Percentiles rank a stretch among this genome's conserved stretches.
These are phyloP conservation scores for Uncinocarpus reesii DNA, from an alignment of 2,329 filamentous ascomycete species.

Conservation along the genomic window DNA sequence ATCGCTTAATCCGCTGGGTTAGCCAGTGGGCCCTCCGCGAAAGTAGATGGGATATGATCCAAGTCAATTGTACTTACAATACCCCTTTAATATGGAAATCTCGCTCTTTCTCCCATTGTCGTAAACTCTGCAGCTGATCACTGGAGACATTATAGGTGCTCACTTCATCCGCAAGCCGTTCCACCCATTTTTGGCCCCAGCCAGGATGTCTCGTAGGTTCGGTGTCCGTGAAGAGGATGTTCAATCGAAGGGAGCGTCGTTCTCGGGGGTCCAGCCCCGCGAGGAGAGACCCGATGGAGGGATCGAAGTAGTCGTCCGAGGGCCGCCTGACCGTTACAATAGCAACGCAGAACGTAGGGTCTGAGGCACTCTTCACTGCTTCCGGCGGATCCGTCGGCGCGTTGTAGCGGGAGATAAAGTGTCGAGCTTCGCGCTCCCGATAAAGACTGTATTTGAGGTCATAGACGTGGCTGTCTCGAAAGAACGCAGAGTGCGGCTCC, in stretches of 20 bases:
- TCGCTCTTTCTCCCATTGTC: conserved; percentile 19
- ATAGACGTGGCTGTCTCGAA: conserved; percentile 21
- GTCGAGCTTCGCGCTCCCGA: conserved; percentile 20
- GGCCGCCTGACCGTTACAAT: conserved; percentile 22
- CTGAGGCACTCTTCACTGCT: background rate
- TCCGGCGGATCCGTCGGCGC: conserved; percentile 13
- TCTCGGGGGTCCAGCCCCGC: conserved; percentile 19
- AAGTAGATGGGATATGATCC: too few relatives aligned
- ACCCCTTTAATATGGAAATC: conserved; percentile 28
- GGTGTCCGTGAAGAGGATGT: conserved; percentile 22
- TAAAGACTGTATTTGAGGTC: conserved; percentile 23
- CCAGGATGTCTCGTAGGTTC: conserved; percentile 21
- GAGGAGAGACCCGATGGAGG: conserved; percentile 22
- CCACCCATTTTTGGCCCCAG: conserved; percentile 22
- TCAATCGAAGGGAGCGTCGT: conserved; percentile 19
- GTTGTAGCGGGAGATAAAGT: conserved; percentile 20
- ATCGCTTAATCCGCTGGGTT: too few relatives aligned
- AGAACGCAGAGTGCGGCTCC: conserved; percentile 24
- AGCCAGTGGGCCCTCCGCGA: too few relatives aligned
- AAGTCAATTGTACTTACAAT: conserved; percentile 18
- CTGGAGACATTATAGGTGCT: conserved; percentile 20
- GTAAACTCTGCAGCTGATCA: conserved; percentile 19
- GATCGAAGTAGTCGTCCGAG: conserved; percentile 22
- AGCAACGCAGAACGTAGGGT: conserved; percentile 19
- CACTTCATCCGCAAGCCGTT: conserved; percentile 17